Conservation (phyloP, 2,329 filamentous ascomycete genomes). For the Fusarium papillatum region DNA sequence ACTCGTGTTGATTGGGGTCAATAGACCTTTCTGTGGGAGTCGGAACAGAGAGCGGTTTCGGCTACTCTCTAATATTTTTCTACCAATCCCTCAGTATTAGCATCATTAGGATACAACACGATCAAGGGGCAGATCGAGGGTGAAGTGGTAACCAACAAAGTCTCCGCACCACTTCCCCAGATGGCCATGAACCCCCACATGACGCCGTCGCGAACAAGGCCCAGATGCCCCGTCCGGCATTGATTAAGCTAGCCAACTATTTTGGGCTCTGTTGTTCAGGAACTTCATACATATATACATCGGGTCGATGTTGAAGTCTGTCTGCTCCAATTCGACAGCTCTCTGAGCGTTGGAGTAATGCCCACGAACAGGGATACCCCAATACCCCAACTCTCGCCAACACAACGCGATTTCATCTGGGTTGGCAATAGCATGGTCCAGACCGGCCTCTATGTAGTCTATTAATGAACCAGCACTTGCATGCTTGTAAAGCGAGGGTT, state of each 20-base stretch:
- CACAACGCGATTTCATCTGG: background rate
- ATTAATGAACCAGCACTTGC: background rate
- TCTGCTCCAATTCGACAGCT: background rate
- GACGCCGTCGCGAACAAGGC: constrained; percentile 3
- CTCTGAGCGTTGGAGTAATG: constrained; percentile 14
- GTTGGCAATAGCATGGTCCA: background rate
- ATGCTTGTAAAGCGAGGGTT: background rate
- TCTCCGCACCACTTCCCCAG: constrained; percentile 14
- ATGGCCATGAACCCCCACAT: constrained; percentile 1
- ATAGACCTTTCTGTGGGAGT: background rate
- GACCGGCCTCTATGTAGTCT: background rate
- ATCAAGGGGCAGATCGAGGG: background rate
- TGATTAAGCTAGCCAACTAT: background rate
- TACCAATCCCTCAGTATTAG: background rate
- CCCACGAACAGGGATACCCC: constrained; percentile 1
- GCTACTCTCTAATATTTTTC: too few species aligned
- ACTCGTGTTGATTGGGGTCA: background rate
- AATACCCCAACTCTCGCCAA: constrained; percentile 8
- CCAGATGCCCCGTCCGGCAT: background rate
- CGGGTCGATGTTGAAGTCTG: background rate
- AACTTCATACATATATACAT: background rate
- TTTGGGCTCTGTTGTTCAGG: background rate
- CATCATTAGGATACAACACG: background rate
- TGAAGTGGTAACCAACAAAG: background rate
- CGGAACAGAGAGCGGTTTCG: background rate